Percentiles rank a stretch among this genome's conserved stretches.
Evolutionary conservation across 352 stramenopile genomes (phyloP).

Genomic region (Phytopythium boreale): DNA sequence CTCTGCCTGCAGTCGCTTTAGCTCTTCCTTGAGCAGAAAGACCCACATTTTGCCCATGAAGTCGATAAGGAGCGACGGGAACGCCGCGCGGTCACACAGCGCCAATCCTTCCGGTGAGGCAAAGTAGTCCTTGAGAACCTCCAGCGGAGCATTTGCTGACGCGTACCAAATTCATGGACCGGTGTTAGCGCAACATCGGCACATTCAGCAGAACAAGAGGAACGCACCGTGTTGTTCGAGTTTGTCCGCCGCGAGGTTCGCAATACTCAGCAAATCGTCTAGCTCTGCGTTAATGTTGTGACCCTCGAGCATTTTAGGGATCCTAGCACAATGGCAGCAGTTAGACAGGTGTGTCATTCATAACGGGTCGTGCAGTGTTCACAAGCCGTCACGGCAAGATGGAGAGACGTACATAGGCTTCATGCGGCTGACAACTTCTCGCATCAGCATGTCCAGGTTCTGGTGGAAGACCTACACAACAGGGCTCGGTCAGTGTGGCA

Average conservation of each 20-base stretch:
- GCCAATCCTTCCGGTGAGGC: conserved; percentile 27
- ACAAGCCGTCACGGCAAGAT: too few species aligned
- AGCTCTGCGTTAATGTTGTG: conserved; percentile 35
- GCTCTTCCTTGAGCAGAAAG: conserved; percentile 43
- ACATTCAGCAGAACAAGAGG: not conserved
- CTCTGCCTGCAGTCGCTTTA: conserved; percentile 20
- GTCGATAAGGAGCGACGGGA: conserved; percentile 66
- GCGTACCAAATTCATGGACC: not conserved
- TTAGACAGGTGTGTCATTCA: not conserved
- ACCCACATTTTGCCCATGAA: conserved; percentile 55
- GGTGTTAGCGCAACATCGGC: not conserved
- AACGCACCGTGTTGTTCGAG: conserved; percentile 48
- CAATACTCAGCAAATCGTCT: conserved; percentile 34
- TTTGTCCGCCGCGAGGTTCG: conserved; percentile 37
- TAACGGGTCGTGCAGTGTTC: too few species aligned
- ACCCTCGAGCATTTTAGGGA: conserved; percentile 41
- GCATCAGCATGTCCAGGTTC: conserved; percentile 50
- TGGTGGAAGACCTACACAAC: conserved; percentile 40
- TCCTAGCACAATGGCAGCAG: conserved; percentile 22
- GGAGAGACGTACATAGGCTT: conserved; percentile 2
- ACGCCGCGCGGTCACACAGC: conserved; percentile 68
- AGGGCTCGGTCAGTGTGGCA: not conserved
- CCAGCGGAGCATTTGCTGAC: conserved; percentile 32
- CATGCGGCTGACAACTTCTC: conserved; percentile 29
- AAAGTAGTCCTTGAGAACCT: conserved; percentile 54